A percentile compares a stretch with the other conserved stretches of the same genome.
Conservation (phyloP, 2,329 filamentous ascomycete species). For the Grosmannia clavigera region DNA sequence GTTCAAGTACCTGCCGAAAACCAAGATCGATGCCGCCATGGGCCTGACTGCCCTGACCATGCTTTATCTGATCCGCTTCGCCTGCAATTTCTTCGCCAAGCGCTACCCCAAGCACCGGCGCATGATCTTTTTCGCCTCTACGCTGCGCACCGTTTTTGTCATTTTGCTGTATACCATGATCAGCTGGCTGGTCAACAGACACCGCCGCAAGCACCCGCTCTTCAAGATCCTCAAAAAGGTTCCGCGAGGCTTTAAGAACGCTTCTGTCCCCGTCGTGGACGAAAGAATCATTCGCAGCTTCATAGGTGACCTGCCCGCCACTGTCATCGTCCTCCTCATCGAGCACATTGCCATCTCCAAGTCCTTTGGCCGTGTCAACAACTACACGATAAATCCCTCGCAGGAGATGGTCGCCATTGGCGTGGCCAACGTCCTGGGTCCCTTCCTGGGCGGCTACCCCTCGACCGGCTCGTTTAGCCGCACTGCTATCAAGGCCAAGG, state of each 20-base stretch:
- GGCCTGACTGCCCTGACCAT: constrained; percentile 70
- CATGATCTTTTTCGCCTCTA: constrained; percentile 79
- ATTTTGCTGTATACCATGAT: constrained; percentile 88
- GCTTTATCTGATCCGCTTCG: constrained; percentile 62
- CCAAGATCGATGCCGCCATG: constrained; percentile 71
- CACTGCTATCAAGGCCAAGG: constrained; percentile 75
- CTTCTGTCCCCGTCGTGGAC: constrained; percentile 61
- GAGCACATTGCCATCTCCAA: constrained; percentile 98
- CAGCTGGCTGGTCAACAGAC: constrained; percentile 70
- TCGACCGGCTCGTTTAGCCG: constrained; percentile 64
- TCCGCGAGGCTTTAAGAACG: constrained; percentile 76
- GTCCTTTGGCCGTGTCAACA: constrained; percentile 94
- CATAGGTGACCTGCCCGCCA: constrained; percentile 61
- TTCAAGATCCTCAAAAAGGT: constrained; percentile 68
- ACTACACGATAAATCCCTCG: constrained; percentile 92
- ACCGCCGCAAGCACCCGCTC: constrained; percentile 45
- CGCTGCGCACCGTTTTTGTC: constrained; percentile 79
- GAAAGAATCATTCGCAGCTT: constrained; percentile 55
- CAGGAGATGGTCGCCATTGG: constrained; percentile 95
- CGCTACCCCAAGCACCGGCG: constrained; percentile 58
- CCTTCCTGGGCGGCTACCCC: constrained; percentile 86
- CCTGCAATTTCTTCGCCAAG: constrained; percentile 53
- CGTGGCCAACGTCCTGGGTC: constrained; percentile 77
- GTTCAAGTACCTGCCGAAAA: constrained; percentile 54
- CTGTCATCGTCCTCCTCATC: constrained; percentile 84